Conservation (phyloP, 2,329 filamentous ascomycete genomes). For the Clonostachys byssicola region DNA sequence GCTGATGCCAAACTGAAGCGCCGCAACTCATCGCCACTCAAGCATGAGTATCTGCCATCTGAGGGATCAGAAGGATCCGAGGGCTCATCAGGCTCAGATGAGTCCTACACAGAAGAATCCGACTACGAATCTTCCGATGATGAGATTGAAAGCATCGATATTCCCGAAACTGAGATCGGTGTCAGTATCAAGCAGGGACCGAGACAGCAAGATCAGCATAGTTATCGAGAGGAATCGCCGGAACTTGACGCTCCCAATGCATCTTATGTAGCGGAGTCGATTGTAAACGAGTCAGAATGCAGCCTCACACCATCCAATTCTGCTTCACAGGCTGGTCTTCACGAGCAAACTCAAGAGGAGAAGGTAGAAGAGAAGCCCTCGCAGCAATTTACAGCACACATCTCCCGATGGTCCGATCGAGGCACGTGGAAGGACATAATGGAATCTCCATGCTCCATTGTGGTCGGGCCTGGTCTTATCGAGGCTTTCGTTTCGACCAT, state of each 20-base stretch:
- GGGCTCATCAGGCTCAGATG: constrained; percentile 46
- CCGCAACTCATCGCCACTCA: constrained; percentile 85
- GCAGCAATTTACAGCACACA: constrained; percentile 42
- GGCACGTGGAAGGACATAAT: constrained; percentile 57
- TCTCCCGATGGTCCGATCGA: constrained; percentile 60
- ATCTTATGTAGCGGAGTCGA: constrained; percentile 24
- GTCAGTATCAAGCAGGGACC: constrained; percentile 43
- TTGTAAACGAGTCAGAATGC: constrained; percentile 43
- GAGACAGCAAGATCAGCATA: not conserved
- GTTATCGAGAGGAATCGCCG: not conserved
- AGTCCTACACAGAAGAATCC: constrained; percentile 48
- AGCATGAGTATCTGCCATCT: constrained; percentile 95
- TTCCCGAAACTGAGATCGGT: constrained; percentile 54
- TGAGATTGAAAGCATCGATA: constrained; percentile 56
- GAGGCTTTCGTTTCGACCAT: constrained; percentile 44
- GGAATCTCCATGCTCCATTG: constrained; percentile 45
- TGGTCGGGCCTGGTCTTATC: constrained; percentile 54
- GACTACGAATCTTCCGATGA: constrained; percentile 42
- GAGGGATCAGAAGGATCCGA: constrained; percentile 58
- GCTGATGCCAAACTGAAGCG: constrained; percentile 49
- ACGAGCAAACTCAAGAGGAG: constrained; percentile 35
- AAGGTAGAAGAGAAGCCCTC: constrained; percentile 30
- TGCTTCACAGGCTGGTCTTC: constrained; percentile 64
- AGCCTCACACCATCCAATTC: constrained; percentile 78
- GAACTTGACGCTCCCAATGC: not conserved